These are phyloP conservation scores for Nakazawaea ernobii DNA, from an alignment of 805 yeast species.

Conservation along the genomic window DNA sequence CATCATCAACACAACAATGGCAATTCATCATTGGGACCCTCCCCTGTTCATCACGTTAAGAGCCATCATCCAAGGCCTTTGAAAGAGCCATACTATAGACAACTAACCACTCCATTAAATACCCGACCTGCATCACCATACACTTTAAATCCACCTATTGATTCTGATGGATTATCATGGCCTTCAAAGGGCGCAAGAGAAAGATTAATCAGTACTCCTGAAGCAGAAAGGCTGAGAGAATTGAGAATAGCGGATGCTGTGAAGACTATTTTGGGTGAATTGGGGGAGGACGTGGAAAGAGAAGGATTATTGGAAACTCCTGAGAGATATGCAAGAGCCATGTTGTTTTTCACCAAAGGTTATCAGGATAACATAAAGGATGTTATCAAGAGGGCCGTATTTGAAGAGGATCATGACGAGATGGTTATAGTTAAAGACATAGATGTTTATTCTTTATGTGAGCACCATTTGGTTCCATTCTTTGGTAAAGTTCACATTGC, in stretches of 20 bases:
- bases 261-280: constrained; percentile 63
- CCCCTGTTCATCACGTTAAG: neutral
- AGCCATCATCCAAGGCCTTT: constrained; percentile 22
- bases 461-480: constrained; percentile 96
- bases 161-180: constrained; percentile 90
- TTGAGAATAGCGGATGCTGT: constrained; percentile 82
- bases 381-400: constrained; percentile 90
- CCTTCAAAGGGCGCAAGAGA: constrained; percentile 81
- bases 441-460: constrained; percentile 88
- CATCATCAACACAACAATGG: neutral
- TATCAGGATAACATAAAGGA: constrained; percentile 91
- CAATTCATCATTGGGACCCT: neutral
- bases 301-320: constrained; percentile 95
- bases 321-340: constrained; percentile 92
- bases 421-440: constrained; percentile 98
- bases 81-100: constrained; percentile 29
- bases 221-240: constrained; percentile 62
- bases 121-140: constrained; percentile 80
- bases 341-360: constrained; percentile 93
- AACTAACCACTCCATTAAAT: constrained; percentile 52
- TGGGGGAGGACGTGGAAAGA: constrained; percentile 87
- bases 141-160: constrained; percentile 80
- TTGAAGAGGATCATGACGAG: constrained; percentile 97
- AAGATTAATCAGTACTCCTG: constrained; percentile 64
- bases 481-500: constrained; percentile 96